phyloP scores from a whole-genome alignment of 129 eudicot species.

The Lactuca sativa region DNA sequence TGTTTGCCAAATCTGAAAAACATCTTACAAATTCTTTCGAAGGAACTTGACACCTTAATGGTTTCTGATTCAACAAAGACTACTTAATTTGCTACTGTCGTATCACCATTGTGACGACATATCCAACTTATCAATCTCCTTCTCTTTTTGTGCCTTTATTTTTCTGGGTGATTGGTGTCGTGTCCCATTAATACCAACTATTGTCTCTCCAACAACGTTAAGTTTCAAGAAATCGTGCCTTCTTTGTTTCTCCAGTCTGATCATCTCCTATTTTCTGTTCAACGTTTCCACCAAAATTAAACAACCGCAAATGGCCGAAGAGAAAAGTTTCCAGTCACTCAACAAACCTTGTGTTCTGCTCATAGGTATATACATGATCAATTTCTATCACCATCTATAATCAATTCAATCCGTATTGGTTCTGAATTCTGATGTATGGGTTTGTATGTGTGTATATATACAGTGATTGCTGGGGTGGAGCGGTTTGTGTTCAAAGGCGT shows the following conservation, averaged over 20 bases:
- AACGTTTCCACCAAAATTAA: neutral
- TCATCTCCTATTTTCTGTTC: constrained; percentile 2
- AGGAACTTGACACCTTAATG: neutral
- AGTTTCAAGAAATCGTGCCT: constrained; percentile 19
- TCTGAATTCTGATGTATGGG: neutral
- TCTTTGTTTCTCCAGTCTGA: constrained; percentile 16
- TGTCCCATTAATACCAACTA: constrained; percentile 10
- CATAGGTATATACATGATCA: constrained; percentile 45
- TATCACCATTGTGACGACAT: constrained; percentile 22
- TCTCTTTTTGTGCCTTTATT: neutral
- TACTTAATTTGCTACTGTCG: neutral
- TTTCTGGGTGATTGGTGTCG: constrained; percentile 2
- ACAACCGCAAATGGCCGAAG: constrained; percentile 34
- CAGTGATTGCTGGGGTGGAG: constrained; percentile 89
- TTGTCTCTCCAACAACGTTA: constrained; percentile 23
- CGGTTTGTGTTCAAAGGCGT: constrained; percentile 97
- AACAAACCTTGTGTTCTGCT: constrained; percentile 76
- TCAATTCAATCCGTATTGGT: neutral
- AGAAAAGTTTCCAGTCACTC: constrained; percentile 35
- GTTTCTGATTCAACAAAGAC: neutral
- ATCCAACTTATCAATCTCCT: constrained; percentile 7
- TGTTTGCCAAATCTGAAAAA: too few species aligned
- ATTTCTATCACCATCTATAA: neutral
- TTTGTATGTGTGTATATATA: neutral
- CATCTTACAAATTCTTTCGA: too few species aligned